phyloP scores from a whole-genome alignment of 2,329 filamentous ascomycete species.

The Pseudocercospora eumusae region DNA sequence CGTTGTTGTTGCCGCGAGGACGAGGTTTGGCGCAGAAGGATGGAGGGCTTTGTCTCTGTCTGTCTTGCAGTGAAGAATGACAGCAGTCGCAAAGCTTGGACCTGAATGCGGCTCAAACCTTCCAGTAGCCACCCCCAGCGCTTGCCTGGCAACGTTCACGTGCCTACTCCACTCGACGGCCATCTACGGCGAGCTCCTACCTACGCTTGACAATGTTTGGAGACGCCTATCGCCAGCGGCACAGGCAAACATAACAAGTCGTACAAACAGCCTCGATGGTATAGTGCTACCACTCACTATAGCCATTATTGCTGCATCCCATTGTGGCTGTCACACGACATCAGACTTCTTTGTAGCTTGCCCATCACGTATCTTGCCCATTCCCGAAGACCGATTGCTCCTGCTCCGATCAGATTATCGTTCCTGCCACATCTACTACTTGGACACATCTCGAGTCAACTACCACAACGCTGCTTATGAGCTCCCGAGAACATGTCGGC shows the following conservation, averaged over 20 bases:
- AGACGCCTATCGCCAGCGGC: constrained; percentile 15
- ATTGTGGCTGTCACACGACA: constrained; percentile 5
- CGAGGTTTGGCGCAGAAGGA: neutral
- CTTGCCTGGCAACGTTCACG: neutral
- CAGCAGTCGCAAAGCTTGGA: constrained; percentile 2
- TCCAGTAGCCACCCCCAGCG: neutral
- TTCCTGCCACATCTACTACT: neutral
- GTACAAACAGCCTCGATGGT: neutral
- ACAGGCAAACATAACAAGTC: constrained; percentile 17
- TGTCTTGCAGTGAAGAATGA: neutral
- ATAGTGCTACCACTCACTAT: neutral
- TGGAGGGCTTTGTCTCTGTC: neutral
- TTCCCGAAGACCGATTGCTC: neutral
- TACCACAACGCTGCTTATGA: neutral
- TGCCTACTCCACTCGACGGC: neutral
- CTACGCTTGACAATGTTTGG: constrained; percentile 14
- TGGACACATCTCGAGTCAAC: neutral
- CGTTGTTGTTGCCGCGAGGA: neutral
- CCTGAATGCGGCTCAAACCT: constrained; percentile 5
- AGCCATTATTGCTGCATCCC: neutral
- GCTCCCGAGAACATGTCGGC: neutral
- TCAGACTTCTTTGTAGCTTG: constrained; percentile 9
- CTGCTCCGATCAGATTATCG: neutral
- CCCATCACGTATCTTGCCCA: constrained; percentile 2
- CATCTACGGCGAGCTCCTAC: constrained; percentile 19